Base-by-base conservation (phyloP, 2,329 filamentous ascomycete species). In the Pseudogymnoascus sp. region DNA sequence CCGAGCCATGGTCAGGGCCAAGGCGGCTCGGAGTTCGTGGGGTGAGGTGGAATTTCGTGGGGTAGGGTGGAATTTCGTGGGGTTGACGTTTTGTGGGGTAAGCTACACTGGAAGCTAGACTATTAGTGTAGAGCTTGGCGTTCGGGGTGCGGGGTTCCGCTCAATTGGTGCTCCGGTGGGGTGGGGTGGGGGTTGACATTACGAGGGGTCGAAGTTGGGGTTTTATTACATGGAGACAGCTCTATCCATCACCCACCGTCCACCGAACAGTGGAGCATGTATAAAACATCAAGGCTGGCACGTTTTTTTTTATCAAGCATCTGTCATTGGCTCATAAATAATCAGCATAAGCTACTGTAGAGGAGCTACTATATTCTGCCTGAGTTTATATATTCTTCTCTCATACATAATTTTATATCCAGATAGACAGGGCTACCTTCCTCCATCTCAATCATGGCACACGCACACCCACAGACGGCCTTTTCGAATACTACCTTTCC, bases 401-500 rank as follows among this genome's bases (percentile, higher is more conserved):
- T 56, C n/a, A 5, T 53, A 31, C 46, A 53, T 53, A 34, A 14
- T 6, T 11, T 34, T 56, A 56, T 34, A 56, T 34, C 46, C 25
- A 34, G 18, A 56, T 56, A 34, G n/a, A 18, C 46, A 31, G 28
- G 25, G 4, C 1, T 14, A 25, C 2, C 6, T 38, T 37, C 28
- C n/a, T 16, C 37, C 16, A 37, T 23, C 10, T 25, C 18, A 46
- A 42, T 37, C 63, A 75, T 78, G 76, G 70, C 25, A 56, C n/a
- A 56, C 10, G 25, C 74, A 25, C 74, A 80, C 60, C 78, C 78
- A 4, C 78, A 80, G 67, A 73, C 72, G n/a, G 68, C 73, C 1
- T 79, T 79, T 65, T 31, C 64, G 2, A 62, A 70, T 10, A 78
- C 75, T 5, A 68, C 64, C 2, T 76, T 77, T 21, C 56, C 66